These are phyloP conservation scores for Saccharomycopsis sp. DNA, from an alignment of 805 yeast genomes.

Conservation along the genomic window DNA sequence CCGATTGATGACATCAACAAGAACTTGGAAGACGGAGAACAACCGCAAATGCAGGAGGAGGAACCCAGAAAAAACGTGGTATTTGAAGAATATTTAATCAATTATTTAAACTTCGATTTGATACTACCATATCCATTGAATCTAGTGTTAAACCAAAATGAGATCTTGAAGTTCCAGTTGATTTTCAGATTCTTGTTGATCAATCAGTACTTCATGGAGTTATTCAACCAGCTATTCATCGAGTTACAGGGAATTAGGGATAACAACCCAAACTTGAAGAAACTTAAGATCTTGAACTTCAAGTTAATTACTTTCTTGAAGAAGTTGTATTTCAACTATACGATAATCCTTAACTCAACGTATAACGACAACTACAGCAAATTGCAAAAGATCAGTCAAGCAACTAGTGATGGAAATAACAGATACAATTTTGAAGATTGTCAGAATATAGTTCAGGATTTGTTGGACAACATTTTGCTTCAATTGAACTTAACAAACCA, in stretches of 20 bases:
- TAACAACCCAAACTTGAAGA: neutral
- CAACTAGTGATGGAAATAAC: neutral
- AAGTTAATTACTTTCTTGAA: conserved; percentile 4
- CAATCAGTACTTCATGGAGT: conserved; percentile 1
- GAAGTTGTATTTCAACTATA: conserved; percentile 1
- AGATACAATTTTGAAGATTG: conserved; percentile 6
- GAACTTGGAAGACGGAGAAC: neutral
- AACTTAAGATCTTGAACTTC: conserved; percentile 7
- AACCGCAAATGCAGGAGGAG: neutral
- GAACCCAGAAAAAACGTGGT: conserved; percentile 28
- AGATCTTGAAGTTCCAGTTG: conserved; percentile 70
- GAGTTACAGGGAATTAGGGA: neutral
- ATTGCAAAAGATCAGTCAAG: neutral
- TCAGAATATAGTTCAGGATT: conserved; percentile 10
- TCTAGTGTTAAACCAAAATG: conserved; percentile 61
- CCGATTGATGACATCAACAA: conserved; percentile 13
- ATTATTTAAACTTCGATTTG: conserved; percentile 48
- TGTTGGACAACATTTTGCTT: conserved; percentile 12
- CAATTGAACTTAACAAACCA: conserved; percentile 5
- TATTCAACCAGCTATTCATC: conserved; percentile 7
- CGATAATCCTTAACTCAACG: neutral
- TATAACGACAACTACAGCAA: conserved; percentile 3
- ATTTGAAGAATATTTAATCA: conserved; percentile 38
- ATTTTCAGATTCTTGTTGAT: conserved; percentile 60
- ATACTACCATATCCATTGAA: conserved; percentile 85